Conservation (phyloP, 805 yeast genomes). For the Myxozyma kluyveri region DNA sequence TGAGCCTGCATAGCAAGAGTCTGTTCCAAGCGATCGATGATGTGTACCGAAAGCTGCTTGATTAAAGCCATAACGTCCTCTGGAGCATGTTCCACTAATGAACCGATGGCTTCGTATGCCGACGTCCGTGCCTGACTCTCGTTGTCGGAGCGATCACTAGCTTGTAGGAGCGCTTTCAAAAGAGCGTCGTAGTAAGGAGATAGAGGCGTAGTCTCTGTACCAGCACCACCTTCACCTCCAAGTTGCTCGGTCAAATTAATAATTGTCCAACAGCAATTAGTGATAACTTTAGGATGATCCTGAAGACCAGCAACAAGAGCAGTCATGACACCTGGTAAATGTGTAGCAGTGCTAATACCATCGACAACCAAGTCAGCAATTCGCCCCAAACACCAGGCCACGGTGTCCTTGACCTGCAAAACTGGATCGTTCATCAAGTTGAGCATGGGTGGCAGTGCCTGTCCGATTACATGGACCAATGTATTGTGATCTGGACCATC, state of each 20-base stretch:
- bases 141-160: conserved; percentile 72
- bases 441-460: conserved; percentile 80
- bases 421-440: conserved; percentile 68
- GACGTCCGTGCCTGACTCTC: conserved; percentile 88
- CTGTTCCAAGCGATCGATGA: conserved; percentile 66
- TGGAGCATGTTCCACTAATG: conserved; percentile 74
- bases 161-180: conserved; percentile 65
- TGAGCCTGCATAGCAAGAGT: conserved; percentile 61
- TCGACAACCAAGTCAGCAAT: conserved; percentile 83
- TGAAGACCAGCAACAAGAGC: conserved; percentile 77
- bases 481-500: conserved; percentile 61
- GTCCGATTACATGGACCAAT: conserved; percentile 63
- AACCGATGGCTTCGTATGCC: conserved; percentile 90
- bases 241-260: conserved; percentile 88
- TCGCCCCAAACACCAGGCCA: conserved; percentile 97
- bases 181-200: conserved; percentile 70
- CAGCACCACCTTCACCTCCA: conserved; percentile 50
- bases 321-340: conserved; percentile 66
- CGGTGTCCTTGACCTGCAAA: conserved; percentile 91
- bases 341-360: conserved; percentile 63
- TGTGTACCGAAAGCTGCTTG: conserved; percentile 70
- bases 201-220: conserved; percentile 54
- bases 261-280: conserved; percentile 98
- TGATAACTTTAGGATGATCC: conserved; percentile 88
- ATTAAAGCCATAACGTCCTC: conserved; percentile 66